Evolutionary conservation across 176 grass and related monocot genomes (phyloP), one percentile per base, ranked within the genome.

Genomic region (Cenchrus americanus): DNA sequence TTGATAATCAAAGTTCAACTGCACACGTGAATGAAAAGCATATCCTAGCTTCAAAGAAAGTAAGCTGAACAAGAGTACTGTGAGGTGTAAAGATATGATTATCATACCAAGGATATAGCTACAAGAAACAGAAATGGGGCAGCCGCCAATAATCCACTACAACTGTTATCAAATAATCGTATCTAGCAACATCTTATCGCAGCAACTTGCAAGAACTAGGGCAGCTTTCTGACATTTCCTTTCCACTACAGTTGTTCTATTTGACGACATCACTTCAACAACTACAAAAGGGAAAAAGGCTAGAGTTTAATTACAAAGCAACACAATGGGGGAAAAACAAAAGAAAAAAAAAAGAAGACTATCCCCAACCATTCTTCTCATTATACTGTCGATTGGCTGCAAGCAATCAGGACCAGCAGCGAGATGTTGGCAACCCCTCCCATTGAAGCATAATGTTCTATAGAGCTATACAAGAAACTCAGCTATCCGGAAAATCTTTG

Each of bases 381-480:
- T 90, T 83, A 22, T 47, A 23, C 23, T 74, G 54, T 86, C 24
- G 27, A 86, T 71, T 83, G 68, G 68, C 80, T 83, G 78, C 61
- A 80, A 80, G 75, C 73, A 83, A 22, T 89, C 62, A 83, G 43
- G 17, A 79, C 41, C 66, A 83, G 62, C 83, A 80, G 75, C 88
- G 75, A 80, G 62, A 83, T 86, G 80, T 86, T 53, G 84, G 83
- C 79, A 71, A 50, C 41, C 79, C 75, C 80, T 73, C 61, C 64
- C 22, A 53, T 27, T 69, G 75, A 87, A 79, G 76, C 84, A 86
- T 75, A 43, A 26, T 83, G 23, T 69, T 62, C 75, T 87, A 83
- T 87, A 83, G 80, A 22, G 61, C 89, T 87, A 80, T 90, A 90
- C 89, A 90, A 75, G 80, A 90, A 90, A 75, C 84, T 80, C 80